These are phyloP conservation scores for Penicillium cinerascens DNA, from an alignment of 495 filamentous ascomycete species.

Conservation along the genomic window DNA sequence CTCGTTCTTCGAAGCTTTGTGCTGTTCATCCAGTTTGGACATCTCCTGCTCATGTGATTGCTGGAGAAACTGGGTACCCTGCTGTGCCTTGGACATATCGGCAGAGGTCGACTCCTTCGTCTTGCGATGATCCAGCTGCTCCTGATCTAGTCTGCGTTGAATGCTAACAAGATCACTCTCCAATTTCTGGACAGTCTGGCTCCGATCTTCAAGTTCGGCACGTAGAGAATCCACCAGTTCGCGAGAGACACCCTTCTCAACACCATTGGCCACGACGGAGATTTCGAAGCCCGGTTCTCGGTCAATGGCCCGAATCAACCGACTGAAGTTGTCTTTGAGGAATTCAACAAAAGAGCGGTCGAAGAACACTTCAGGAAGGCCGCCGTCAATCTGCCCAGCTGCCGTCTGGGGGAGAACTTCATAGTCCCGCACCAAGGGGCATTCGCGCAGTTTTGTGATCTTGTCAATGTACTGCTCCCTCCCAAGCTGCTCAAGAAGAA, in stretches of 20 bases:
- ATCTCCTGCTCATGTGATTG: constrained; percentile 62
- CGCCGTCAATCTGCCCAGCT: constrained; percentile 50
- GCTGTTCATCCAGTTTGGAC: constrained; percentile 44
- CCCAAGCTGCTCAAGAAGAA: constrained; percentile 75
- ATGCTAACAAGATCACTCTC: constrained; percentile 64
- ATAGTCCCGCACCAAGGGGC: constrained; percentile 85
- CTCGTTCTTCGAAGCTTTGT: constrained; percentile 42
- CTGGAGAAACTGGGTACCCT: constrained; percentile 68
- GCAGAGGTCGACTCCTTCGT: constrained; percentile 62
- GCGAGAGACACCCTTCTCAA: constrained; percentile 78
- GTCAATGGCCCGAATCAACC: constrained; percentile 81
- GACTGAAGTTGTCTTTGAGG: constrained; percentile 91
- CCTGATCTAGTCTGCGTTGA: constrained; percentile 69
- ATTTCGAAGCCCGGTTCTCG: constrained; percentile 86
- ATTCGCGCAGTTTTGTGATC: constrained; percentile 70
- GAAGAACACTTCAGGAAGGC: constrained; percentile 80
- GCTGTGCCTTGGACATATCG: constrained; percentile 64
- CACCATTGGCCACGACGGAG: constrained; percentile 69
- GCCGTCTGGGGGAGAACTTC: constrained; percentile 76
- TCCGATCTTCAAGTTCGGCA: constrained; percentile 70
- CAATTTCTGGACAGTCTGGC: constrained; percentile 61
- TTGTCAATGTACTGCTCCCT: constrained; percentile 87
- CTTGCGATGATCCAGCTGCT: constrained; percentile 69
- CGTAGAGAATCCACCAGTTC: constrained; percentile 81
- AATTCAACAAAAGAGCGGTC: constrained; percentile 88